Evolutionary conservation across 2,329 filamentous ascomycete species (phyloP).

Genomic region (Cladophialophora yegresii): DNA sequence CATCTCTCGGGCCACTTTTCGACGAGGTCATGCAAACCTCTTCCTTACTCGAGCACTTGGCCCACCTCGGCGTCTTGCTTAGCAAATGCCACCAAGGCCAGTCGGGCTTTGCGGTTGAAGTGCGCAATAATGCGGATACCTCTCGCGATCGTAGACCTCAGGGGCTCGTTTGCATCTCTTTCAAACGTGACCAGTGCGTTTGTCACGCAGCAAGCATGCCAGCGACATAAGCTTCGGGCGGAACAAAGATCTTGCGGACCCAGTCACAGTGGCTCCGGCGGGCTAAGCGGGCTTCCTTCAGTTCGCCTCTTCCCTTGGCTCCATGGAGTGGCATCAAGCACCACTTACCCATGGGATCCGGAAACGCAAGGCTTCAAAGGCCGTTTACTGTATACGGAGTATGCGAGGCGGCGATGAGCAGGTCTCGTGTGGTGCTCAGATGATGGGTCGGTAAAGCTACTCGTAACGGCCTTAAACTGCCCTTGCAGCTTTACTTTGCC

Average conservation of each 20-base stretch:
- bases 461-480: constrained; percentile 11
- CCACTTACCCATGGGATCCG: background rate
- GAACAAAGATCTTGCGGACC: constrained; percentile 13
- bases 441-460: constrained; percentile 8
- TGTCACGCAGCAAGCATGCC: background rate
- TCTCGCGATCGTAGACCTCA: background rate
- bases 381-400: background rate
- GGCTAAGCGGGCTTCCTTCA: background rate
- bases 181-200: background rate
- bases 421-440: background rate
- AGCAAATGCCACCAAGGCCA: background rate
- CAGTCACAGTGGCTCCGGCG: background rate
- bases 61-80: background rate
- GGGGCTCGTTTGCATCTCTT: background rate
- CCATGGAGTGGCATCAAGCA: background rate
- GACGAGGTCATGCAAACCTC: background rate
- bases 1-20: background rate
- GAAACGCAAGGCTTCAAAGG: background rate
- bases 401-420: background rate
- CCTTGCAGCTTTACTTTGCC: constrained; percentile 6
- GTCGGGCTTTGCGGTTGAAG: background rate
- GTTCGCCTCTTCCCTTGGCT: background rate
- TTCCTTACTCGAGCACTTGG: background rate
- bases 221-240: background rate
- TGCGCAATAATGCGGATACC: background rate